These are phyloP conservation scores for Pelargonium cotyledonis DNA, from an alignment of 441 rosid genomes.

Conservation along the genomic window DNA sequence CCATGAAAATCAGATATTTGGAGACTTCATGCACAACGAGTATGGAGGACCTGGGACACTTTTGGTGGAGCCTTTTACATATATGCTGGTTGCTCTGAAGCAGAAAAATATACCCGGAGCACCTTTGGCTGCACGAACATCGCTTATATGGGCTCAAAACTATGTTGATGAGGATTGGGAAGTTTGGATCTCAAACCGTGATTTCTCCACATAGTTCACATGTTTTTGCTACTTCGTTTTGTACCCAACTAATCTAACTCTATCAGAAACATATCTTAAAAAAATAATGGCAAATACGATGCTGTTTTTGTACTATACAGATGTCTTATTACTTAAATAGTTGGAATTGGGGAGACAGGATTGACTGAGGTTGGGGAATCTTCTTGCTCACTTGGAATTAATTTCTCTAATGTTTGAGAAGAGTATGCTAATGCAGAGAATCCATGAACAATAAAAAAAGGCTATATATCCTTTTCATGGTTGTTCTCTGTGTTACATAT, in stretches of 20 bases:
- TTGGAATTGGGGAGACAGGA: constrained; percentile 15
- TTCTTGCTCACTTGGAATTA: constrained; percentile 11
- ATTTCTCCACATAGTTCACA: not conserved
- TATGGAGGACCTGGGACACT: constrained; percentile 40
- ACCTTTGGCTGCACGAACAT: not conserved
- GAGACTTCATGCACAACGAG: constrained; percentile 31
- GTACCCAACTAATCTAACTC: constrained; percentile 9
- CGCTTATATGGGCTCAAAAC: not conserved
- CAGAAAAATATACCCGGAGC: not conserved
- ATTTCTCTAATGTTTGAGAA: constrained; percentile 14
- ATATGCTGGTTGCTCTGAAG: not conserved
- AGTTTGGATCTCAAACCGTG: not conserved
- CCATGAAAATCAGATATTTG: constrained; percentile 30
- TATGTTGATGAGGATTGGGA: not conserved
- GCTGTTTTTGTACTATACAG: constrained; percentile 33
- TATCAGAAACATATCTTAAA: constrained; percentile 18
- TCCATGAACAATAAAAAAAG: constrained; percentile 12
- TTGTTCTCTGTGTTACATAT: constrained; percentile 8
- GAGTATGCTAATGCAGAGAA: constrained; percentile 16
- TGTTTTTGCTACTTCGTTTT: not conserved
- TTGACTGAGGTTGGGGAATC: constrained; percentile 16
- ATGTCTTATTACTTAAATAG: constrained; percentile 28
- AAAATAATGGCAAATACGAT: constrained; percentile 27
- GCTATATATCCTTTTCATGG: constrained; percentile 14
- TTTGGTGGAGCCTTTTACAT: constrained; percentile 36